A percentile compares a stretch with the other conserved stretches of the same genome.
Conservation (phyloP, 441 rosid species). For the Populus tomentosa region DNA sequence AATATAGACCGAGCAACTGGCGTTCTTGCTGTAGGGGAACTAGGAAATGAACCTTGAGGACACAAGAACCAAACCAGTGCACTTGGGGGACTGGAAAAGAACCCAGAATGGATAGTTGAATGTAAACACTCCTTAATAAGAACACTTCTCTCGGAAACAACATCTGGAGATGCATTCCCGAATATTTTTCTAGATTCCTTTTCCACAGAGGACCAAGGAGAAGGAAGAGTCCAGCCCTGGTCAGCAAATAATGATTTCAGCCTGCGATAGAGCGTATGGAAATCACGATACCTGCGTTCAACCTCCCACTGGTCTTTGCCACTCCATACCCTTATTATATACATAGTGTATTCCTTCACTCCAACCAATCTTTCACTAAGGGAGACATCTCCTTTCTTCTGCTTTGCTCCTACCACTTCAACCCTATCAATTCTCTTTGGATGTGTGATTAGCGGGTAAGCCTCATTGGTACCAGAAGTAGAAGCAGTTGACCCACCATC, state of each 20-base stretch:
- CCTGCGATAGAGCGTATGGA: slow-evolving; percentile 72
- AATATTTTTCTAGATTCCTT: slow-evolving; percentile 79
- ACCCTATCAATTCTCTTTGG: slow-evolving; percentile 59
- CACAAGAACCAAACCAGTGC: slow-evolving; percentile 70
- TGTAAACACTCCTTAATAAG: slow-evolving; percentile 81
- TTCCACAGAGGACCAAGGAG: slow-evolving; percentile 81
- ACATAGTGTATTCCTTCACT: slow-evolving; percentile 85
- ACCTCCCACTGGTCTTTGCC: slow-evolving; percentile 86
- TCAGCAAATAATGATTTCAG: slow-evolving; percentile 69
- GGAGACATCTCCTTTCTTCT: slow-evolving; percentile 89
- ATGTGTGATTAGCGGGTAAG: slow-evolving; percentile 32
- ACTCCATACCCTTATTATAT: slow-evolving; percentile 72
- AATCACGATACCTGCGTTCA: slow-evolving; percentile 93
- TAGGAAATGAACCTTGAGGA: slow-evolving; percentile 56
- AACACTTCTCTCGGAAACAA: slow-evolving; percentile 76
- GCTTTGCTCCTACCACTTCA: slow-evolving; percentile 90
- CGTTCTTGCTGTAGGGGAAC: slow-evolving; percentile 41
- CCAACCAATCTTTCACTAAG: slow-evolving; percentile 95
- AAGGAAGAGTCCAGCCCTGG: slow-evolving; percentile 81
- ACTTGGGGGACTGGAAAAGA: slow-evolving; percentile 53
- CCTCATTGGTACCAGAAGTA: slow-evolving; percentile 52
- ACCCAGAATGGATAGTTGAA: slow-evolving; percentile 63
- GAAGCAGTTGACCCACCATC: slow-evolving; percentile 84
- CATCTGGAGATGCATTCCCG: slow-evolving; percentile 79
- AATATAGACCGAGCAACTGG: slow-evolving; percentile 31